These are phyloP conservation scores for Alternaria gaisen DNA, from an alignment of 2,329 filamentous ascomycete genomes.

Conservation along the genomic window DNA sequence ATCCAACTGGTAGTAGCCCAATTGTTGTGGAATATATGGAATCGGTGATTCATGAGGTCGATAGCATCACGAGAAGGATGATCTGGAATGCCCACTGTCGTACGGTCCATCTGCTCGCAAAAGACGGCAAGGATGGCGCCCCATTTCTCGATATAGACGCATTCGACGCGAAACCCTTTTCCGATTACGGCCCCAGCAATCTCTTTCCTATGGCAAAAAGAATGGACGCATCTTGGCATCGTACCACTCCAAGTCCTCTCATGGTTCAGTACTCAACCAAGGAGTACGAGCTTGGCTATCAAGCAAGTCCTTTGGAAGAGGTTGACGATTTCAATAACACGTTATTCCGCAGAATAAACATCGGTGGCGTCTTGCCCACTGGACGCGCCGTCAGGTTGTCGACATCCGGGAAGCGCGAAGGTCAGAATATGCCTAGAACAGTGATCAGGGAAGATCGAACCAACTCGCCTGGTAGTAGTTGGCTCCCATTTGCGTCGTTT, in stretches of 20 bases:
- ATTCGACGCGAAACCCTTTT: constrained; percentile 22
- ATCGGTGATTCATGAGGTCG: constrained; percentile 25
- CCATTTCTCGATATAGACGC: constrained; percentile 31
- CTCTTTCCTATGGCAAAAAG: constrained; percentile 11
- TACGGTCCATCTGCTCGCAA: constrained; percentile 28
- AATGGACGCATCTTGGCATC: constrained; percentile 37
- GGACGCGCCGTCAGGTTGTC: constrained; percentile 18
- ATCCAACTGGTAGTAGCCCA: neutral
- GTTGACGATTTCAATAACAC: constrained; percentile 24
- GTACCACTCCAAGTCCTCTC: constrained; percentile 11
- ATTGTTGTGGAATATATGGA: constrained; percentile 26
- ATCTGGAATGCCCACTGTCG: constrained; percentile 35
- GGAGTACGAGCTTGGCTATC: constrained; percentile 26
- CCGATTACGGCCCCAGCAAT: constrained; percentile 25
- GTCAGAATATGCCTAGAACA: constrained; percentile 9
- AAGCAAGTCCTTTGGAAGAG: constrained; percentile 30
- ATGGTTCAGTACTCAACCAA: constrained; percentile 31
- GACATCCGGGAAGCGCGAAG: constrained; percentile 15
- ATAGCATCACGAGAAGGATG: constrained; percentile 32
- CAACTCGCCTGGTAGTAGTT: neutral
- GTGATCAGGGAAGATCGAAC: neutral
- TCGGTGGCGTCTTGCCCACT: constrained; percentile 5
- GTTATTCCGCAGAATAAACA: constrained; percentile 12
- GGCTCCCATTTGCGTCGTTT: neutral
- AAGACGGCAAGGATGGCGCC: constrained; percentile 23